Conservation (phyloP, 1,284 basidiomycete genomes). For the Gomphus bonarii region DNA sequence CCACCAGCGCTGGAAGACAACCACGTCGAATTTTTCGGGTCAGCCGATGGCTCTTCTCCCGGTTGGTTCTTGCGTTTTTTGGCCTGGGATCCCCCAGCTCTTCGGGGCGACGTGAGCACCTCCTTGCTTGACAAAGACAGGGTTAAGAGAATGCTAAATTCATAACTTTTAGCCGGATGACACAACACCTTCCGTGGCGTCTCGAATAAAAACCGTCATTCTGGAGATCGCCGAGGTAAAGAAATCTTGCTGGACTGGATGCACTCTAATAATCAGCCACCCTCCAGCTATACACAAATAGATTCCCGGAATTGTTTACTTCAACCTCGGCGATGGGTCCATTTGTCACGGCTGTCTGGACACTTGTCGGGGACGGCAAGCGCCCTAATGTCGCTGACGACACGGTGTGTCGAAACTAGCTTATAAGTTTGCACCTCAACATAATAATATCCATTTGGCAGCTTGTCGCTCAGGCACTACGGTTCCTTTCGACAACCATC, state of each 20-base stretch:
- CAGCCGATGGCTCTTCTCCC: slow-evolving; percentile 22
- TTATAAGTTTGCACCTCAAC: background rate
- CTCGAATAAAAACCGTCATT: slow-evolving; percentile 82
- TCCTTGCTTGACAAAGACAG: background rate
- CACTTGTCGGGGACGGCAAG: slow-evolving; percentile 69
- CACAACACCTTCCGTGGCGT: slow-evolving; percentile 68
- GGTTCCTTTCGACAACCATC: slow-evolving; percentile 90
- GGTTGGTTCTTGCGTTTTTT: slow-evolving; percentile 77
- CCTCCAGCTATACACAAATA: slow-evolving; percentile 74
- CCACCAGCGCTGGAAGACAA: slow-evolving; percentile 92
- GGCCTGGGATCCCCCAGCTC: slow-evolving; percentile 63
- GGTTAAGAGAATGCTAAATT: background rate
- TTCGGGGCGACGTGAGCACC: slow-evolving; percentile 57
- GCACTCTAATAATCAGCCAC: background rate
- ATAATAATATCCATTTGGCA: slow-evolving; percentile 20
- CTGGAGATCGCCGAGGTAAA: slow-evolving; percentile 81
- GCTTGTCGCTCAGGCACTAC: slow-evolving; percentile 89
- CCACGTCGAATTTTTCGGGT: slow-evolving; percentile 71
- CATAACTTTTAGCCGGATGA: slow-evolving; percentile 61
- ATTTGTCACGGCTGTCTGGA: slow-evolving; percentile 91
- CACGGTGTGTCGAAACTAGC: slow-evolving; percentile 38
- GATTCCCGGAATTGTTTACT: slow-evolving; percentile 82
- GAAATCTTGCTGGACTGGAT: slow-evolving; percentile 11
- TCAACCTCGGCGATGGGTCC: slow-evolving; percentile 61
- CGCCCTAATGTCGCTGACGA: slow-evolving; percentile 70